These are phyloP conservation scores for Clathrospora elynae DNA, from an alignment of 2,329 filamentous ascomycete genomes.

Conservation along the genomic window DNA sequence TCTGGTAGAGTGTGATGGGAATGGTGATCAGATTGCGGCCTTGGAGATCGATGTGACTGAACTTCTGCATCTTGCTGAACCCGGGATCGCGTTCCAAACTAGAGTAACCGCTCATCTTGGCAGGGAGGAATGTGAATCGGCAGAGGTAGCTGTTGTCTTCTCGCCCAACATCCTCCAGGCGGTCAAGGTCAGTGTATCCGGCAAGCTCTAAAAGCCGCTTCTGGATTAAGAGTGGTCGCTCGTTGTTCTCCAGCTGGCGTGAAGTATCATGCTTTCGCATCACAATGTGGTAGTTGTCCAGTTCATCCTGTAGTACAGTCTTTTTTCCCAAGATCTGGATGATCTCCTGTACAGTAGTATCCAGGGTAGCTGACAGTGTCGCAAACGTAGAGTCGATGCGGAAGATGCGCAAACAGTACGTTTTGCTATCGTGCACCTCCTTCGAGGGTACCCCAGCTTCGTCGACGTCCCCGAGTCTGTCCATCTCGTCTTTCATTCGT, in stretches of 20 bases:
- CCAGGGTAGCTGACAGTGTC: conserved; percentile 81
- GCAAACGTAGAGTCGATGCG: conserved; percentile 92
- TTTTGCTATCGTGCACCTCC: conserved; percentile 73
- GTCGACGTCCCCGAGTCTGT: conserved; percentile 66
- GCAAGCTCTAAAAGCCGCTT: conserved; percentile 89
- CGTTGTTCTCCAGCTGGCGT: conserved; percentile 75
- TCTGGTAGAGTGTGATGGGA: conserved; percentile 90
- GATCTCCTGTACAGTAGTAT: conserved; percentile 84
- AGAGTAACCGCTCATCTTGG: conserved; percentile 79
- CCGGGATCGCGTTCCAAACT: conserved; percentile 76
- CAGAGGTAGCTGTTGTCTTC: conserved; percentile 98
- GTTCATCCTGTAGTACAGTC: conserved; percentile 85
- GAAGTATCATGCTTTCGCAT: conserved; percentile 91
- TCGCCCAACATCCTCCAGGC: conserved; percentile 88
- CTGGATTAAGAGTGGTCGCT: conserved; percentile 88
- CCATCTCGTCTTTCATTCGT: conserved; percentile 67
- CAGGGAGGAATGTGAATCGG: conserved; percentile 91
- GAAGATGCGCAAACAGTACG: conserved; percentile 95
- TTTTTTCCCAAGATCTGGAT: conserved; percentile 92
- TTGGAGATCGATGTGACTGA: conserved; percentile 90
- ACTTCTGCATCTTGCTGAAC: conserved; percentile 82
- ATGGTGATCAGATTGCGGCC: conserved; percentile 92
- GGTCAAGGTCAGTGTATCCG: conserved; percentile 84
- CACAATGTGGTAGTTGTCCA: conserved; percentile 95
- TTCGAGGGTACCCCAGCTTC: conserved; percentile 70